A percentile compares a stretch with the other conserved stretches of the same genome.
phyloP scores from a whole-genome alignment of 2,329 filamentous ascomycete species.

The Pyrenochaeta sp. region DNA sequence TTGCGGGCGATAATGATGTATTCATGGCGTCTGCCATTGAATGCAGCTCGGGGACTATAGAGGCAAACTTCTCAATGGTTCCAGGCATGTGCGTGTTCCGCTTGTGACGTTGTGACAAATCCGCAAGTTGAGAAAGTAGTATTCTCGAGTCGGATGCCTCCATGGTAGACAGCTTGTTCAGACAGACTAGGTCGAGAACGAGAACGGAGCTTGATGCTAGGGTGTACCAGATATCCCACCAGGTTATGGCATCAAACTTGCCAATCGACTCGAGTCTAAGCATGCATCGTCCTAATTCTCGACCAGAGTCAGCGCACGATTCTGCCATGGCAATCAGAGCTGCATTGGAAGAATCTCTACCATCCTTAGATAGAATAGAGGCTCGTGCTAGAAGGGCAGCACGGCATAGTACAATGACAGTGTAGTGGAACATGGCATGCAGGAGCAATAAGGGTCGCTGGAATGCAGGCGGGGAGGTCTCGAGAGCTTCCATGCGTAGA shows the following conservation, averaged over 20 bases:
- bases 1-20: slow-evolving; percentile 10
- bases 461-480: slow-evolving; percentile 41
- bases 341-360: slow-evolving; percentile 32
- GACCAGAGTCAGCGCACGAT: slow-evolving; percentile 48
- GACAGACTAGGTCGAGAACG: slow-evolving; percentile 48
- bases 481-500: slow-evolving; percentile 42
- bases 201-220: slow-evolving; percentile 49
- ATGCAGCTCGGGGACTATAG: slow-evolving; percentile 46
- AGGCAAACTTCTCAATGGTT: slow-evolving; percentile 48
- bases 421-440: slow-evolving; percentile 53
- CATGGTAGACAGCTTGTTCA: slow-evolving; percentile 23
- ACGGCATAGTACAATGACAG: slow-evolving; percentile 48
- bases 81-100: slow-evolving; percentile 47
- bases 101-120: slow-evolving; percentile 40
- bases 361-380: slow-evolving; percentile 37
- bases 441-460: slow-evolving; percentile 50
- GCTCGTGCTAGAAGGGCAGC: slow-evolving; percentile 49
- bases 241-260: slow-evolving; percentile 51
- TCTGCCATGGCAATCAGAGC: slow-evolving; percentile 46
- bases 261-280: slow-evolving; percentile 46
- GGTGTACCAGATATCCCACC: slow-evolving; percentile 53
- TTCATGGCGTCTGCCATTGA: slow-evolving; percentile 41
- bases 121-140: slow-evolving; percentile 45
- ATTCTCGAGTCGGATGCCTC: slow-evolving; percentile 38
- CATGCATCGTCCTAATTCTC: slow-evolving; percentile 42